Evolutionary conservation across 2,329 filamentous ascomycete species (phyloP).

Genomic region (Calonectria henricotiae): DNA sequence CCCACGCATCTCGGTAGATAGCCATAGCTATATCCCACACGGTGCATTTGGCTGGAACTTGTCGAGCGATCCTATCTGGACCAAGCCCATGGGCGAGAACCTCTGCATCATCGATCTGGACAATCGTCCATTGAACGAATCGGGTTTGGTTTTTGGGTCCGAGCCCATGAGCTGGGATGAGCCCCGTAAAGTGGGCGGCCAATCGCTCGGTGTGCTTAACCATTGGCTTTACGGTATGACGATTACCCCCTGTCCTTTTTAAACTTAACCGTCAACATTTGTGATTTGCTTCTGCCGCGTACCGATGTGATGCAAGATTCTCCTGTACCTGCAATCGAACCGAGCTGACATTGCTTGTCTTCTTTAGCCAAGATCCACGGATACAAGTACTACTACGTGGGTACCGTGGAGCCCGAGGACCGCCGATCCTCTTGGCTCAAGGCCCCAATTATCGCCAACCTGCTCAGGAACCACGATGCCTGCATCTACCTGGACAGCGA

Average conservation of each 20-base stretch:
- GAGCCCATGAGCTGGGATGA: conserved; percentile 16
- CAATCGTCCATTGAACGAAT: conserved; percentile 1
- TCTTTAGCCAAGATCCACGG: conserved; percentile 45
- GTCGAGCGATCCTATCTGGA: conserved; percentile 3
- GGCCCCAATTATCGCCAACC: conserved; percentile 60
- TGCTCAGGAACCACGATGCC: conserved; percentile 61
- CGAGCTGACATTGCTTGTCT: neutral
- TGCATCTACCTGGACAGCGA: conserved; percentile 65
- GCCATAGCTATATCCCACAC: conserved; percentile 1
- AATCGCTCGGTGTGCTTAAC: conserved; percentile 14
- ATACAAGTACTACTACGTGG: conserved; percentile 65
- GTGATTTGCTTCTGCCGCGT: neutral
- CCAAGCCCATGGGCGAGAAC: conserved; percentile 4
- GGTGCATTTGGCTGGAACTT: conserved; percentile 13
- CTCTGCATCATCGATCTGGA: conserved; percentile 13
- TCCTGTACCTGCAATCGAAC: neutral
- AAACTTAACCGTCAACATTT: neutral
- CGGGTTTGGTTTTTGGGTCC: neutral
- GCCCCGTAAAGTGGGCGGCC: neutral
- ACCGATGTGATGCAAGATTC: neutral
- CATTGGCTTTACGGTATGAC: conserved; percentile 15
- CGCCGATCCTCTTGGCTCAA: conserved; percentile 65
- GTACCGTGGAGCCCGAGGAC: conserved; percentile 58
- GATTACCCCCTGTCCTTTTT: neutral
- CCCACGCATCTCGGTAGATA: neutral